Evolutionary conservation across 345 rosid species (phyloP).

Genomic region (Corchorus capsularis): DNA sequence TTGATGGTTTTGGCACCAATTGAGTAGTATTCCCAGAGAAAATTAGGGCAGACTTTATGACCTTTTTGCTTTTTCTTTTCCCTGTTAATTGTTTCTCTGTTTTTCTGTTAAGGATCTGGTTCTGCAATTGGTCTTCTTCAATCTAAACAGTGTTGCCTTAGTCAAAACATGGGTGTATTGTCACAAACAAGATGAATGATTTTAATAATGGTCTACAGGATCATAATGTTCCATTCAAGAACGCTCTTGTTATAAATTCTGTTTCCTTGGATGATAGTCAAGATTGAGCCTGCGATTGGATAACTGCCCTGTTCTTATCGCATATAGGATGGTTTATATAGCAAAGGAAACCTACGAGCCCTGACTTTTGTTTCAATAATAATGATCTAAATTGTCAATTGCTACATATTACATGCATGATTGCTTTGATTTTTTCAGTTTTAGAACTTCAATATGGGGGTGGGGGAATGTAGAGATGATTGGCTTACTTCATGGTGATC

Average conservation of each 20-base stretch:
- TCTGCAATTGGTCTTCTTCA: not conserved
- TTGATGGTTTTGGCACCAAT: not conserved
- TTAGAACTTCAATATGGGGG: not conserved
- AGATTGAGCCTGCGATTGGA: conserved; percentile 1
- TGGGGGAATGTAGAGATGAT: not conserved
- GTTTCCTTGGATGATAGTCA: not conserved
- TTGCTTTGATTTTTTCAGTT: not conserved
- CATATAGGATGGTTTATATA: not conserved
- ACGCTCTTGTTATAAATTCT: not conserved
- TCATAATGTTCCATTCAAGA: not conserved
- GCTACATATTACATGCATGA: not conserved
- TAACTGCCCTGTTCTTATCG: not conserved
- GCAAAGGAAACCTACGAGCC: not conserved
- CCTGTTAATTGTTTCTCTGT: not conserved
- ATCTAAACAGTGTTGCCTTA: not conserved
- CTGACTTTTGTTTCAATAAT: not conserved
- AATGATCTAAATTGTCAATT: not conserved
- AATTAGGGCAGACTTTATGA: not conserved
- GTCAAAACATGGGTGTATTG: not conserved
- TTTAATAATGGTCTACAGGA: not conserved
- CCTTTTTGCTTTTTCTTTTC: too few species aligned
- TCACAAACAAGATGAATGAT: not conserved
- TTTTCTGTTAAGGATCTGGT: not conserved
- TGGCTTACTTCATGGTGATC: not conserved
- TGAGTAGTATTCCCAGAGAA: too few species aligned